Evolutionary conservation across 2,329 filamentous ascomycete genomes (phyloP), one percentile per base, ranked within the genome.

Genomic region (Botrytis tulipae): DNA sequence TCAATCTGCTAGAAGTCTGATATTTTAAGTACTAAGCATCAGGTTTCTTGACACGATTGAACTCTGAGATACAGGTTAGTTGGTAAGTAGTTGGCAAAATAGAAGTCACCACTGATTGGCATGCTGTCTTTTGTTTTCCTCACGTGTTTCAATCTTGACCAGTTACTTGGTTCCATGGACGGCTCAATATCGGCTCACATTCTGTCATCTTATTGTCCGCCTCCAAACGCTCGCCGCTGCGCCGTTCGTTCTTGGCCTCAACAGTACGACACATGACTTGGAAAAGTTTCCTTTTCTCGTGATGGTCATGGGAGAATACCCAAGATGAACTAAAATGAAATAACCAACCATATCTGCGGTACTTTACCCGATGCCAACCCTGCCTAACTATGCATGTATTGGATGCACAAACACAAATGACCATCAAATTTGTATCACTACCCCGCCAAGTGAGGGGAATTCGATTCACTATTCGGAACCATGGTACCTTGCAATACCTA

Each of bases 361-460:
- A 14, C 48, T 42, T 32, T 68, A 57, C 35, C 66, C 66, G 16
- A 57, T 57, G 2, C 32, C 4, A n/a, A n/a, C 63, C 44, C 63
- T 67, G 29, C 66, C n/a, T 54, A 57, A 46, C 18, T 40, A 22
- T 42, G 35, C 48, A 68, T 57, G 25, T 25, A 57, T 68, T 54
- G n/a, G 62, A 32, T 57, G 66, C 48, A 57, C 48, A 54, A 57
- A 22, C 46, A 57, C 70, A 71, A 71, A 65, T 71, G 70, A 71
- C 35, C 54, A 61, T 70, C 35, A 40, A 9, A 61, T 18, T 29
- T 54, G 51, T 54, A 54, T 29, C n/a, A 29, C 25, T 51, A 44
- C 37, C 62, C 71, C 37, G 62, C 71, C 62, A 72, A 72, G 40
- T 72, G 71, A 72, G 71, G 71, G 71, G 71, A 69, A 72, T 44